These are phyloP conservation scores for Scutellospora calospora DNA, from an alignment of 371 early-diverging fungal species.

Conservation along the genomic window DNA sequence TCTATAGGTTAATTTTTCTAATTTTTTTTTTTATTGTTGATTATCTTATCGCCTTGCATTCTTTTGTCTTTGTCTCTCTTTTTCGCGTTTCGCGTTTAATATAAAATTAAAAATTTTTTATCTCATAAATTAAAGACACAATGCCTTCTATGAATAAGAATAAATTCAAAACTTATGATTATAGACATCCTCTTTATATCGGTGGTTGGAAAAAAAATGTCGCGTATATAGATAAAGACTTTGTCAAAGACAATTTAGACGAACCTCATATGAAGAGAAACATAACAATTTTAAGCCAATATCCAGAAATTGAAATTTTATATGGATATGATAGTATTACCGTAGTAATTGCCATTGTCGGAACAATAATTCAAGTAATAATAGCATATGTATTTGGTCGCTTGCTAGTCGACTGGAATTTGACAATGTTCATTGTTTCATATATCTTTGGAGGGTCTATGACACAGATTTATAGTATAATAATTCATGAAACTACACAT, in stretches of 20 bases:
- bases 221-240: constrained; percentile 76
- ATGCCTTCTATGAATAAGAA: no score
- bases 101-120: no score
- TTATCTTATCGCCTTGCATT: no score
- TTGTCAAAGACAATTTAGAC: constrained; percentile 88
- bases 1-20: no score
- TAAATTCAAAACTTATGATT: constrained; percentile 54
- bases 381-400: constrained; percentile 84
- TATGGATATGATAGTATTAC: constrained; percentile 88
- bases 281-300: constrained; percentile 81
- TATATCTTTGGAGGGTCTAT: constrained; percentile 89
- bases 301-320: constrained; percentile 89
- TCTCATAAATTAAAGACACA: no score
- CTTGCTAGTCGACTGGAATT: constrained; percentile 63
- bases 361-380: constrained; percentile 75
- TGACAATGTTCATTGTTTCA: constrained; percentile 66
- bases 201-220: constrained; percentile 88
- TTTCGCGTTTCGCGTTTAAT: no score
- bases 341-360: constrained; percentile 70
- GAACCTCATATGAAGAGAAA: constrained; percentile 96
- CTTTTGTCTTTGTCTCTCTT: no score
- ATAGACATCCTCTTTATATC: constrained; percentile 82
- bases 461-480: constrained; percentile 77
- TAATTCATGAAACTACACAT: constrained; percentile 96
- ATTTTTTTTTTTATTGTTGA: no score